Evolutionary conservation across 169 alveolate genomes (phyloP).

Genomic region (Perkinsus marinus): DNA sequence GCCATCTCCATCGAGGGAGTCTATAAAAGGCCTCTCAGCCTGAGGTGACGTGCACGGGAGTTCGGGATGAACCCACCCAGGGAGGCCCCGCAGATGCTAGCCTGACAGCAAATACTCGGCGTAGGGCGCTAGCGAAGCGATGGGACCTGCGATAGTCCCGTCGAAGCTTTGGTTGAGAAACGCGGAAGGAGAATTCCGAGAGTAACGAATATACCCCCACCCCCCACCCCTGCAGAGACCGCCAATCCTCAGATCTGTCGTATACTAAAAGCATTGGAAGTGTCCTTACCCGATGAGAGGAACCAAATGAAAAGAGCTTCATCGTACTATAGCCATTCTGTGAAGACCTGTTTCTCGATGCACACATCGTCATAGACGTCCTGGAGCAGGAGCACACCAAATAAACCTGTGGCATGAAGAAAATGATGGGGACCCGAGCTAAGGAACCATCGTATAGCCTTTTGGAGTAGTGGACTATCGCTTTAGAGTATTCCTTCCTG

Average conservation of each 20-base stretch:
- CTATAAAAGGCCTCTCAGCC: conserved; percentile 17
- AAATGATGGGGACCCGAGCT: too few species aligned
- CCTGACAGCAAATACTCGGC: too few species aligned
- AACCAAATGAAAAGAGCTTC: background rate
- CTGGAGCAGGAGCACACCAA: too few species aligned
- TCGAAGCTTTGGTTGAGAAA: conserved; percentile 11
- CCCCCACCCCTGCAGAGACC: conserved; percentile 9
- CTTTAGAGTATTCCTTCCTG: too few species aligned
- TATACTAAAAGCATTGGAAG: too few species aligned
- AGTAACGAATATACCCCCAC: conserved; percentile 29
- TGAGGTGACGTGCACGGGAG: conserved; percentile 14
- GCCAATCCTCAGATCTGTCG: background rate
- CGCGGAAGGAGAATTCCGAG: conserved; percentile 13
- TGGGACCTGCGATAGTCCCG: too few species aligned
- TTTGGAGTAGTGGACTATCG: too few species aligned
- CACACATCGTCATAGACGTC: background rate
- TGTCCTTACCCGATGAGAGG: too few species aligned
- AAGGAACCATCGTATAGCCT: too few species aligned
- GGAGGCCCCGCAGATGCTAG: conserved; percentile 17
- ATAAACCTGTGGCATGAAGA: too few species aligned
- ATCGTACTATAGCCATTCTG: background rate
- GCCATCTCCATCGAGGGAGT: conserved; percentile 23
- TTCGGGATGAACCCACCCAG: conserved; percentile 10
- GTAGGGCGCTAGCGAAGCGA: too few species aligned
- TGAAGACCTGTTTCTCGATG: background rate